phyloP scores from a whole-genome alignment of 352 stramenopile species.

The Globisporangium orthogonon region DNA sequence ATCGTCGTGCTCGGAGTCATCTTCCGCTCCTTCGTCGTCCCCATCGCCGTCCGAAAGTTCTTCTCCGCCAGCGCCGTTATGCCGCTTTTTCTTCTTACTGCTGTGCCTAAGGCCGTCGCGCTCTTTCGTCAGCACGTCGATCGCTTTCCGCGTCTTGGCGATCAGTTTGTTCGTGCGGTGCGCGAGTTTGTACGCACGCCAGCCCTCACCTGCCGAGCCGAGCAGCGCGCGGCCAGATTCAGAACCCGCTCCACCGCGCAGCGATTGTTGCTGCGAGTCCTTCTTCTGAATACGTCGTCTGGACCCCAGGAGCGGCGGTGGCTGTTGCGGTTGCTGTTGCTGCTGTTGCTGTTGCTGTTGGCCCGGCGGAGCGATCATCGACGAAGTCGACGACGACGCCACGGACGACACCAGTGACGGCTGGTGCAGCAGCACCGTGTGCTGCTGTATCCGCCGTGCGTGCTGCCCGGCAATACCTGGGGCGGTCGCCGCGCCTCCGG shows the following conservation, averaged over 20 bases:
- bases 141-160: constrained; percentile 45
- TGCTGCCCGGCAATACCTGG: constrained; percentile 1
- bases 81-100: constrained; percentile 1
- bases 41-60: not conserved
- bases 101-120: constrained; percentile 6
- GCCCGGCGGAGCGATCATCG: not conserved
- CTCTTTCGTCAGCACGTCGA: constrained; percentile 24
- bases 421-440: constrained; percentile 3
- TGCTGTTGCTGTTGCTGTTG: constrained; percentile 4
- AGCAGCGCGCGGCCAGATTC: constrained; percentile 2
- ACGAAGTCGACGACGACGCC: not conserved
- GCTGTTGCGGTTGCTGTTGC: constrained; percentile 4
- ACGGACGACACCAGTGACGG: not conserved
- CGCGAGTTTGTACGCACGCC: constrained; percentile 57
- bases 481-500: constrained; percentile 1
- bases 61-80: not conserved
- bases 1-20: not conserved
- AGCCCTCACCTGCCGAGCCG: constrained; percentile 20
- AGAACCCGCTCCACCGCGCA: not conserved
- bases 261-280: constrained; percentile 3
- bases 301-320: constrained; percentile 6
- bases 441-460: constrained; percentile 10
- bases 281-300: constrained; percentile 11
- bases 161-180: constrained; percentile 56
- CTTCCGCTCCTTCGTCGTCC: not conserved